phyloP scores from a whole-genome alignment of 495 filamentous ascomycete species.

The Jackrogersella multiformis region DNA sequence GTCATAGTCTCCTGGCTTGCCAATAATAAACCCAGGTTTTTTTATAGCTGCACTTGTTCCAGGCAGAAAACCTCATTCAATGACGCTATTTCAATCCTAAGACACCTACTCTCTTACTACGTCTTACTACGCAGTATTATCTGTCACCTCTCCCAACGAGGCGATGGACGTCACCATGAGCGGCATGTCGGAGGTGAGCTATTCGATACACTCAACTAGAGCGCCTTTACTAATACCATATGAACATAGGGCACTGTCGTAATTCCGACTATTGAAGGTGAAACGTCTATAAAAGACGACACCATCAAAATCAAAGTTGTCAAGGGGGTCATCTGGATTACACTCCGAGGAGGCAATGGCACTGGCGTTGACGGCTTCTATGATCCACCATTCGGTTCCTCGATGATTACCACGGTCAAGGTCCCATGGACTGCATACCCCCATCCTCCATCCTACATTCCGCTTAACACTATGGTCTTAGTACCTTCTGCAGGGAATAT shows the following conservation, averaged over 20 bases:
- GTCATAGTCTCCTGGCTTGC: no score
- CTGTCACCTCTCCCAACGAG: no score
- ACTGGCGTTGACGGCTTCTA: no score
- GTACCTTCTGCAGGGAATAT: not conserved
- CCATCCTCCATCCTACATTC: not conserved
- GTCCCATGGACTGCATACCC: no score
- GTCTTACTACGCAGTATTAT: no score
- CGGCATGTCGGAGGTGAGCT: not conserved
- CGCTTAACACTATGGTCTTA: not conserved
- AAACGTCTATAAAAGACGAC: not conserved
- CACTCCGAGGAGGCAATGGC: no score
- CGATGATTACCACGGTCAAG: no score
- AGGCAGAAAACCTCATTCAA: not conserved
- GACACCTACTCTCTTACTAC: not conserved
- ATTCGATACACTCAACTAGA: not conserved
- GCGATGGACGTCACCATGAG: not conserved
- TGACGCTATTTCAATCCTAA: not conserved
- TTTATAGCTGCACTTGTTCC: not conserved
- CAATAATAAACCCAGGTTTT: not conserved
- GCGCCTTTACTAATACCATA: not conserved
- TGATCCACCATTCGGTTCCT: no score
- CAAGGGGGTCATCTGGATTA: no score
- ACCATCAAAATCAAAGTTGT: not conserved
- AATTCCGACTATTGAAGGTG: no score
- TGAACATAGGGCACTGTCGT: not conserved